Percentiles rank a stretch among this genome's conserved stretches.
These are phyloP conservation scores for Solanum chilense DNA, from an alignment of 257 asterid species.

Conservation along the genomic window DNA sequence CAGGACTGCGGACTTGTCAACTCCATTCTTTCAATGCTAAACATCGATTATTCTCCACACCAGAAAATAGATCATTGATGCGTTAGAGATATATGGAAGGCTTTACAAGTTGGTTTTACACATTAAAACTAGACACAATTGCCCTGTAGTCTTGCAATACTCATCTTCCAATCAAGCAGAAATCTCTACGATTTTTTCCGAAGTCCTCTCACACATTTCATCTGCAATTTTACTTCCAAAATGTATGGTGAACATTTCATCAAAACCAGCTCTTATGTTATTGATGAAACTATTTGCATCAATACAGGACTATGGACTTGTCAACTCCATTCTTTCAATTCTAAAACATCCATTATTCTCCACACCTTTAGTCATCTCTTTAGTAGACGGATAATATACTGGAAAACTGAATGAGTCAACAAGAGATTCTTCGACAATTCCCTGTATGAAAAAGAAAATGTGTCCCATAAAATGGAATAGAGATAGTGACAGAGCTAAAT, in stretches of 20 bases:
- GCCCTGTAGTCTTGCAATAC: neutral
- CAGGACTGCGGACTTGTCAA: neutral
- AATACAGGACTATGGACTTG: neutral
- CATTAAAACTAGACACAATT: neutral
- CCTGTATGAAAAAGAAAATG: neutral
- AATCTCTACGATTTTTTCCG: neutral
- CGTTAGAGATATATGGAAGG: neutral
- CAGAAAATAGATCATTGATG: neutral
- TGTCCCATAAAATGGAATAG: neutral
- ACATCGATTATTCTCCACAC: neutral
- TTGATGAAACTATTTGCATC: neutral
- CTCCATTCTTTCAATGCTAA: neutral
- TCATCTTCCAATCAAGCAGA: neutral
- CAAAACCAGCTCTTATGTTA: neutral
- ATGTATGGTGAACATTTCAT: neutral
- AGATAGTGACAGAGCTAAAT: neutral
- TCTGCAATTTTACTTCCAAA: slow-evolving; percentile 8
- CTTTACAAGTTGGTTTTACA: neutral
- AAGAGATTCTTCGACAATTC: neutral
- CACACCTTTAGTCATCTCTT: neutral
- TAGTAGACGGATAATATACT: neutral
- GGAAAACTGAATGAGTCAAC: neutral
- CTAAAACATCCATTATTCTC: neutral
- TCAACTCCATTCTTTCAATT: neutral
- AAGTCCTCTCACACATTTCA: slow-evolving; percentile 3